Base-by-base conservation (phyloP, 768 basidiomycete species). In the Suillus plorans region DNA sequence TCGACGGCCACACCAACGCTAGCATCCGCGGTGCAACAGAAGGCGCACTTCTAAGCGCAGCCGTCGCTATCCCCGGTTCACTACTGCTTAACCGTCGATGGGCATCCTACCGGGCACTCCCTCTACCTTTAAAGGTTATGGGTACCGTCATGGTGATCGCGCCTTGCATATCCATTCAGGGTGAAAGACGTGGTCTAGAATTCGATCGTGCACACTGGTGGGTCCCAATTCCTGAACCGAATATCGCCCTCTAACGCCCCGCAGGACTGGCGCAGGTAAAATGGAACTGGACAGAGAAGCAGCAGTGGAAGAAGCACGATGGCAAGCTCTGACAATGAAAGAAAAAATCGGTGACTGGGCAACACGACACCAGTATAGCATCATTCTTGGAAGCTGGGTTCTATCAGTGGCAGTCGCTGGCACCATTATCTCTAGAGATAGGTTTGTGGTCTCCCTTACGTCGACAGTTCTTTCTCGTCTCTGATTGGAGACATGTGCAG, bases 371-470 rank as follows among this genome's bases (percentile, higher is more conserved):
- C 84, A 92, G 72, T 93, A 89, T 67, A 84, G 85, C 58, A 76
- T 92, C 69, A 92, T 94, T 63, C 80, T 90, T 34, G 89, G 88
- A 36, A 84, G 88, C 50, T 94, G 92, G 92, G 90, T 87, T 1
- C 73, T 81, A 9, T 88, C 87, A 72, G 82, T 94, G 70, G 85
- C 79, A 4, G 73, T 85, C 25, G 87, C 91, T 5, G 89, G 88
- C 57, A 81, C 80, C 5, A 80, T 89, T 58, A 89, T 94, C 62
- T 86, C 87, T 70, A 86, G 86, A 41, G 81, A 92, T 69, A 77
- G 77, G 82, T 80, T 82, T 74, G 88, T 85, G 57, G 2, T 5
- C 10, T 55, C 6, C 9, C 5, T 37, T 25, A 18, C 39, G 12
- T 22, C 34, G 13, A 37, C 34, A 12, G 8, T 31, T 25, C n/a